Conservation (phyloP, 495 filamentous ascomycete species). For the Hypoxylon subgilvum region DNA sequence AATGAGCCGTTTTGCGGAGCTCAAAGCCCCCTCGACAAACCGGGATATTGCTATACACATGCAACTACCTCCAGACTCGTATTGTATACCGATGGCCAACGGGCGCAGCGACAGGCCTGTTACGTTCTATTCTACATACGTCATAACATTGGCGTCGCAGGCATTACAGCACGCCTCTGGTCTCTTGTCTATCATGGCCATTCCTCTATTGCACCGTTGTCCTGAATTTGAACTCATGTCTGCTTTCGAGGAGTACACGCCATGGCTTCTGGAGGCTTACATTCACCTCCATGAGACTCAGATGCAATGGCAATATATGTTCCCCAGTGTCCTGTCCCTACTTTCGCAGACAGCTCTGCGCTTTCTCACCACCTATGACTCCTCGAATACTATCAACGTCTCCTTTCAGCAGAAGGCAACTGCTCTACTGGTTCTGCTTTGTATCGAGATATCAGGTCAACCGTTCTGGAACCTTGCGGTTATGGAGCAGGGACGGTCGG, state of each 20-base stretch:
- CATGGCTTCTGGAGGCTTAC: slow-evolving; percentile 48
- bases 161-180: slow-evolving; percentile 40
- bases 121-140: slow-evolving; percentile 37
- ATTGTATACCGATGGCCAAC: slow-evolving; percentile 19
- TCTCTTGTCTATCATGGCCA: slow-evolving; percentile 43
- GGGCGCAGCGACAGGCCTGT: slow-evolving; percentile 10
- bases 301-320: slow-evolving; percentile 33
- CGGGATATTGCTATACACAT: slow-evolving; percentile 28
- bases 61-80: slow-evolving; percentile 30
- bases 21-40: slow-evolving; percentile 13
- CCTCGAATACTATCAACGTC: slow-evolving; percentile 17
- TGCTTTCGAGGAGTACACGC: slow-evolving; percentile 37
- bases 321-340: slow-evolving; percentile 31
- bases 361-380: slow-evolving; percentile 24
- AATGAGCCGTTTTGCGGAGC: slow-evolving; percentile 11
- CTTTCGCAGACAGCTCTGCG: slow-evolving; percentile 39
- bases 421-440: slow-evolving; percentile 40
- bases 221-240: slow-evolving; percentile 22
- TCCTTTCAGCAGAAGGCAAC: slow-evolving; percentile 44
- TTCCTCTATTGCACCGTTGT: slow-evolving; percentile 32
- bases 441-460: slow-evolving; percentile 35
- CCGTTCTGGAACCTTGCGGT: slow-evolving; percentile 7
- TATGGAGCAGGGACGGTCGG: slow-evolving; percentile 1
- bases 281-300: slow-evolving; percentile 39
- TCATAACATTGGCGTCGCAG: slow-evolving; percentile 30